Conservation (phyloP, 495 filamentous ascomycete genomes). For the Aspergillus sclerotioniger region DNA sequence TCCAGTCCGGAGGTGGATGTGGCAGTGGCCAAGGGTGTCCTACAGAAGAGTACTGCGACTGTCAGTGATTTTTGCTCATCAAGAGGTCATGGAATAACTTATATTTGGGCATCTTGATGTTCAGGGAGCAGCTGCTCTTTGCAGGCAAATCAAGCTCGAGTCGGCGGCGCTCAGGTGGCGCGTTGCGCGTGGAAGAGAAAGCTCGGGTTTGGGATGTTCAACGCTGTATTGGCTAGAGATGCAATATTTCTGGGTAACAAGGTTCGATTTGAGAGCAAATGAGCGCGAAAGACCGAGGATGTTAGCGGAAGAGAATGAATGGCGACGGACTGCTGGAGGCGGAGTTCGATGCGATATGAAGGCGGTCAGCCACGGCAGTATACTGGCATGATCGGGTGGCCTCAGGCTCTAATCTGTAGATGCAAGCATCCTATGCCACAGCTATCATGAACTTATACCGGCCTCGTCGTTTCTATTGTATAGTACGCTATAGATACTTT, state of each 20-base stretch:
- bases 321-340: neutral
- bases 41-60: slow-evolving; percentile 65
- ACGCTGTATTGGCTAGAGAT: neutral
- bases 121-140: slow-evolving; percentile 21
- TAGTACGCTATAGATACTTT: no score
- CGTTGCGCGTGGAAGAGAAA: slow-evolving; percentile 10
- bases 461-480: no score
- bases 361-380: slow-evolving; percentile 13
- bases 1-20: neutral
- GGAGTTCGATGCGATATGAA: slow-evolving; percentile 12
- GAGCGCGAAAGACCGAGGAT: neutral
- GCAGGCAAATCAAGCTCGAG: slow-evolving; percentile 24
- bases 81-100: slow-evolving; percentile 40
- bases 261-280: neutral
- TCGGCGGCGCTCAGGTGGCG: slow-evolving; percentile 14
- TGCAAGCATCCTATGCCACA: no score
- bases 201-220: neutral
- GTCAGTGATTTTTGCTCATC: slow-evolving; percentile 44
- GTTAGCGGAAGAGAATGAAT: neutral
- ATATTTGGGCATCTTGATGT: slow-evolving; percentile 75
- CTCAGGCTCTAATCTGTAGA: neutral
- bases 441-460: no score
- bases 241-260: neutral
- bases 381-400: neutral
- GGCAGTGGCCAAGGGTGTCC: slow-evolving; percentile 29